Evolutionary conservation across 2,329 filamentous ascomycete genomes (phyloP).

Genomic region (Ceratocystiopsis minuta): DNA sequence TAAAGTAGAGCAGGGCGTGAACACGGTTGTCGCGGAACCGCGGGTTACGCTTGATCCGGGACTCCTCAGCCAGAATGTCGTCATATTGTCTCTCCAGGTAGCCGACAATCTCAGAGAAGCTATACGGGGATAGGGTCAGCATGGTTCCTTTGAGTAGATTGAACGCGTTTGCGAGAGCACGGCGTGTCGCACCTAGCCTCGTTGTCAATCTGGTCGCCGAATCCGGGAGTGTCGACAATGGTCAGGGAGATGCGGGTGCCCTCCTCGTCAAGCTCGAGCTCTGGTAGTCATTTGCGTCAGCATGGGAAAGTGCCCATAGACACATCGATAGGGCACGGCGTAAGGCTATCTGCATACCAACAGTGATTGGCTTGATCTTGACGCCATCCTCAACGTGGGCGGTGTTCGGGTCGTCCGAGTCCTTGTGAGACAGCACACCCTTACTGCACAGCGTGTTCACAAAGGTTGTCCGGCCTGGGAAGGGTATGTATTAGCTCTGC

Average conservation of each 20-base stretch:
- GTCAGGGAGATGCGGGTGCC: slow-evolving; percentile 95
- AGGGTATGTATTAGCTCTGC: not conserved
- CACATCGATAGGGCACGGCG: too few species aligned
- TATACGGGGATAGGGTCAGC: slow-evolving; percentile 19
- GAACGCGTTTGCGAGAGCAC: too few species aligned
- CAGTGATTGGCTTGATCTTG: slow-evolving; percentile 95
- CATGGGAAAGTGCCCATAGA: slow-evolving; percentile 10
- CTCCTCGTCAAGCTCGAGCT: slow-evolving; percentile 93
- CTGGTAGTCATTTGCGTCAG: slow-evolving; percentile 25
- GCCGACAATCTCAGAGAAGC: slow-evolving; percentile 93
- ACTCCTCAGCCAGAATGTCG: slow-evolving; percentile 97
- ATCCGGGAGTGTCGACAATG: slow-evolving; percentile 95
- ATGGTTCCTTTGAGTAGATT: slow-evolving; percentile 3
- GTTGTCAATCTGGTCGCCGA: slow-evolving; percentile 98
- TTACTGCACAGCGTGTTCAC: slow-evolving; percentile 98
- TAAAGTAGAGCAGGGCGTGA: slow-evolving; percentile 96
- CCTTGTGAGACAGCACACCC: slow-evolving; percentile 77
- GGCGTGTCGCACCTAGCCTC: slow-evolving; percentile 61
- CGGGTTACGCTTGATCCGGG: slow-evolving; percentile 99
- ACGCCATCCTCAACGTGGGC: slow-evolving; percentile 93
- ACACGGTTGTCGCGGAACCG: slow-evolving; percentile 98
- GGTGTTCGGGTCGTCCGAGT: slow-evolving; percentile 72
- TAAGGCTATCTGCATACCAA: slow-evolving; percentile 49
- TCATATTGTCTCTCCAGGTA: slow-evolving; percentile 99
- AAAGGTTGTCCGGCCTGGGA: slow-evolving; percentile 85